These are phyloP conservation scores for Eremothecium gossypii DNA, from an alignment of 1,139 yeast species.

Conservation along the genomic window DNA sequence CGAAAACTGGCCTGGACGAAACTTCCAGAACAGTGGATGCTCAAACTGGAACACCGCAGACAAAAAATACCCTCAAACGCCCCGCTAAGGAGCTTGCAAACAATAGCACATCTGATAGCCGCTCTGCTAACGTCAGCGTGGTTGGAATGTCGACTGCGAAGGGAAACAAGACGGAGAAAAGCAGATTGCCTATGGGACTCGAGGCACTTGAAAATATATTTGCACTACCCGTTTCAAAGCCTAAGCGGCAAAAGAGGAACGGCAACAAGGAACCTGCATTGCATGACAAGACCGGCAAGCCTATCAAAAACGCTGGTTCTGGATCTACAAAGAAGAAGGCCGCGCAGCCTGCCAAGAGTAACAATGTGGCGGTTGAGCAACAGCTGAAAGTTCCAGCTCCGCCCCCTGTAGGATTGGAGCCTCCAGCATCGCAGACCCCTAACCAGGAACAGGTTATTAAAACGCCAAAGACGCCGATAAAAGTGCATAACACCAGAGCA, in stretches of 20 bases:
- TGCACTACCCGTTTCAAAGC: constrained; percentile 8
- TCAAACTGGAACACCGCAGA: neutral
- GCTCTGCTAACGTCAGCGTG: neutral
- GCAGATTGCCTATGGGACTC: constrained; percentile 10
- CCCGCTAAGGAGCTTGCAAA: neutral
- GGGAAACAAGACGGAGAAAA: neutral
- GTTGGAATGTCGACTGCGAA: neutral
- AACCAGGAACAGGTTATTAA: neutral
- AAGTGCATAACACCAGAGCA: neutral
- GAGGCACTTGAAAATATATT: constrained; percentile 20
- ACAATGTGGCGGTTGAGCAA: neutral
- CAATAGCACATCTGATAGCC: too few relatives aligned
- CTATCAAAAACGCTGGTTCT: constrained; percentile 2
- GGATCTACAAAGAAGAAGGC: constrained; percentile 1
- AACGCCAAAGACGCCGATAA: constrained; percentile 2
- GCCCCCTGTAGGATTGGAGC: neutral
- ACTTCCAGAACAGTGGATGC: neutral
- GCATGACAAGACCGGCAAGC: constrained; percentile 2
- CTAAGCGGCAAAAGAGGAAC: constrained; percentile 15
- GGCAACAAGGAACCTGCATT: constrained; percentile 12
- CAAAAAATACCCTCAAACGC: neutral
- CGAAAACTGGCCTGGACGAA: neutral
- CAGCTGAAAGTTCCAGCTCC: neutral
- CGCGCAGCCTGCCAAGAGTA: neutral
- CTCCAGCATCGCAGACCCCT: neutral